Conservation (phyloP, 768 basidiomycete species). For the Candolleomyces efflorescens region DNA sequence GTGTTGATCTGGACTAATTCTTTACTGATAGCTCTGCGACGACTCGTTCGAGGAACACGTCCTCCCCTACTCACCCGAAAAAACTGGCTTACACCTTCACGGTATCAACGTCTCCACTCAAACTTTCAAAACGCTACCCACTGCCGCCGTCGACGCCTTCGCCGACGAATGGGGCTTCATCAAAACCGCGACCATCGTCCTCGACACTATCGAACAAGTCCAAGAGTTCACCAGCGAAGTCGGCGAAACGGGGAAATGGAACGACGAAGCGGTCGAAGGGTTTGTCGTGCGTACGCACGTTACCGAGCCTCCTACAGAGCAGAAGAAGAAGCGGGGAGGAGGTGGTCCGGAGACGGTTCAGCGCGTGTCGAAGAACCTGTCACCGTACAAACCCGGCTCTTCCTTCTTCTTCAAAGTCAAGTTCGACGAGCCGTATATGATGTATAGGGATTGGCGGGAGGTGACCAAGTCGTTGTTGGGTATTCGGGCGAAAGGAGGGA, state of each 20-base stretch:
- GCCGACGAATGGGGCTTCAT: conserved; percentile 93
- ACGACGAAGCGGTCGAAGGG: conserved; percentile 83
- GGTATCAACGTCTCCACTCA: conserved; percentile 74
- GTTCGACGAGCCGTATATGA: conserved; percentile 98
- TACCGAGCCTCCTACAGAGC: conserved; percentile 32
- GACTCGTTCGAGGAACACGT: conserved; percentile 98
- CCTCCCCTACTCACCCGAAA: conserved; percentile 72
- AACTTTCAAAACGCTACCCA: conserved; percentile 68
- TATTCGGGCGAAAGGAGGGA: conserved; percentile 24
- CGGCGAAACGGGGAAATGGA: conserved; percentile 68
- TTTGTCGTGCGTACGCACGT: conserved; percentile 88
- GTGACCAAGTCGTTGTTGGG: conserved; percentile 75
- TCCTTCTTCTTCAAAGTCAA: conserved; percentile 99
- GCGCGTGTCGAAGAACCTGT: conserved; percentile 20
- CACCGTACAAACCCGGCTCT: conserved; percentile 73
- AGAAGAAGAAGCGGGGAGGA: conserved; percentile 16
- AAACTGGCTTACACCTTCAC: conserved; percentile 89
- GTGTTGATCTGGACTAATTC: too few species aligned
- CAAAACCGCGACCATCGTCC: conserved; percentile 55
- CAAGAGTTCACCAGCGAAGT: conserved; percentile 67
- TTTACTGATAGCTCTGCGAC: conserved; percentile 97
- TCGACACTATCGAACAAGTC: conserved; percentile 65
- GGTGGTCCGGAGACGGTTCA: not conserved
- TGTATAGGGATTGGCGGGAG: conserved; percentile 98
- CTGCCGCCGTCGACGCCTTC: conserved; percentile 66